Evolutionary conservation across 164 flowering plant species (phyloP).

Genomic region (Magnolia changhungtana): DNA sequence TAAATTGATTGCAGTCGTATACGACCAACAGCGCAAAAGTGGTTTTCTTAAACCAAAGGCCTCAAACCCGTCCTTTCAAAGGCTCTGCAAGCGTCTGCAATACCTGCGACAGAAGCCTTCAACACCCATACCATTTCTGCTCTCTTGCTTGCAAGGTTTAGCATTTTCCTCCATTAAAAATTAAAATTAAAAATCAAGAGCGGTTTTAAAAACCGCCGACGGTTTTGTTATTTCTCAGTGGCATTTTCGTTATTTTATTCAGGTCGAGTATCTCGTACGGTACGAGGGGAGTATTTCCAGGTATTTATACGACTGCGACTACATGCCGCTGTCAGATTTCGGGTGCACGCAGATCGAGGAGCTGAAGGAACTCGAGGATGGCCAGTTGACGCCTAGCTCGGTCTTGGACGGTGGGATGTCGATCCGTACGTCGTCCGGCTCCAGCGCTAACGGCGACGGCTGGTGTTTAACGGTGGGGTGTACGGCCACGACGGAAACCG

Average conservation of each 20-base stretch:
- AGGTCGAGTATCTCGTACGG: conserved; percentile 18
- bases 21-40: conserved; percentile 34
- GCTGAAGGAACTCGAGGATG: conserved; percentile 4
- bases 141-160: conserved; percentile 36
- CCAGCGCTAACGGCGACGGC: conserved; percentile 3
- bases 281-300: conserved; percentile 21
- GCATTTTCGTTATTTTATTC: neutral
- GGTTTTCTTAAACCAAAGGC: conserved; percentile 31
- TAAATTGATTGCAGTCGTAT: conserved; percentile 20
- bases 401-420: conserved; percentile 20
- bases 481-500: conserved; percentile 23
- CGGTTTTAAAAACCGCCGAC: neutral
- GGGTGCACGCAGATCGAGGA: conserved; percentile 8
- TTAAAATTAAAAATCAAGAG: neutral
- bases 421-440: conserved; percentile 16
- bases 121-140: conserved; percentile 29
- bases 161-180: neutral
- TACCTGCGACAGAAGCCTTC: conserved; percentile 27
- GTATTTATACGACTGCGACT: conserved; percentile 21
- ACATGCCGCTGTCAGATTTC: conserved; percentile 11
- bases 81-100: conserved; percentile 23
- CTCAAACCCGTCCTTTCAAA: conserved; percentile 26
- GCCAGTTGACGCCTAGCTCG: conserved; percentile 27
- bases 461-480: conserved; percentile 11
- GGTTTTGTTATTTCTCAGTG: neutral